These are phyloP conservation scores for Citrus mangshanensis DNA, from an alignment of 345 rosid genomes.

Conservation along the genomic window DNA sequence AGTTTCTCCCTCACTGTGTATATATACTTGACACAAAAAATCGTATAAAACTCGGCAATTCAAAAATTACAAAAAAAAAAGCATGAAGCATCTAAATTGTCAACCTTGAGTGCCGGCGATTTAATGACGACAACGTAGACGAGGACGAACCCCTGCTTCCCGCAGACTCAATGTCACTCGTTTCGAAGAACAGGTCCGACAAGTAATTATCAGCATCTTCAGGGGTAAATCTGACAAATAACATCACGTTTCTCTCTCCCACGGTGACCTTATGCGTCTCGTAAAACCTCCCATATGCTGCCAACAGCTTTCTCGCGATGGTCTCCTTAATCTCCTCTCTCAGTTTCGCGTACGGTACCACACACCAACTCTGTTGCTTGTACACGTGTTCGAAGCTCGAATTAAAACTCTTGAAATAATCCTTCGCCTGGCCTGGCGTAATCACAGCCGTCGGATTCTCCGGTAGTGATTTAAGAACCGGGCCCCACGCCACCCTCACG, in stretches of 20 bases:
- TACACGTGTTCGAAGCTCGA: constrained; percentile 54
- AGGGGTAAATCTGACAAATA: constrained; percentile 49
- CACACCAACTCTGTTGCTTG: constrained; percentile 39
- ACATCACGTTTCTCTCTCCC: constrained; percentile 14
- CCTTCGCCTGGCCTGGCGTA: constrained; percentile 35
- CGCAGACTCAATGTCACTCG: background rate
- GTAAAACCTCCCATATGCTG: constrained; percentile 52
- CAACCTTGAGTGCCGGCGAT: constrained; percentile 8
- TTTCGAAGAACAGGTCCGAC: constrained; percentile 38
- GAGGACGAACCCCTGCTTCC: background rate
- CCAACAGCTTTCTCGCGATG: constrained; percentile 34
- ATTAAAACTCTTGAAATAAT: constrained; percentile 41
- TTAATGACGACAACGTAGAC: constrained; percentile 11
- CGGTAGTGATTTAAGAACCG: constrained; percentile 37
- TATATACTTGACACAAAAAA: background rate
- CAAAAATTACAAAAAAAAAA: background rate
- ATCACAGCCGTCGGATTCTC: constrained; percentile 34
- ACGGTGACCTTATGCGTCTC: constrained; percentile 29
- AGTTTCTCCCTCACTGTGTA: no score
- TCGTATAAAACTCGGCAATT: background rate
- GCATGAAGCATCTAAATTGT: background rate
- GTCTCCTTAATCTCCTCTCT: constrained; percentile 55
- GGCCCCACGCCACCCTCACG: constrained; percentile 58
- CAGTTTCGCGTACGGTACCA: constrained; percentile 48
- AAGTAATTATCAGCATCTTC: constrained; percentile 56